Percentiles rank a stretch among this genome's conserved stretches.
Conservation (phyloP, 768 basidiomycete genomes). For the Mycena filopes region DNA sequence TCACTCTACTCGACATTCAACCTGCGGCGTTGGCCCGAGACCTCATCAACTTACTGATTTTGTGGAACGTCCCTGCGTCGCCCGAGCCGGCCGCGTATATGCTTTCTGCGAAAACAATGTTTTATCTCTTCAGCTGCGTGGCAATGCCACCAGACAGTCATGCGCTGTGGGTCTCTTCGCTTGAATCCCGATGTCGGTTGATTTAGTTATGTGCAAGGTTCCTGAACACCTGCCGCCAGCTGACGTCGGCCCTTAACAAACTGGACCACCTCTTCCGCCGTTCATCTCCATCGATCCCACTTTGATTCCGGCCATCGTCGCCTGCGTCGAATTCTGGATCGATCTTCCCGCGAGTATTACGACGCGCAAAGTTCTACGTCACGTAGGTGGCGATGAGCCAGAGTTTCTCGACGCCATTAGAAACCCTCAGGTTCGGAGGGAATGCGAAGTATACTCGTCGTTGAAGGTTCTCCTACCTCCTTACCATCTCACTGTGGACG, state of each 20-base stretch:
- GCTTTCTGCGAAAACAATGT: slow-evolving; percentile 8
- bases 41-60: background rate
- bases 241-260: background rate
- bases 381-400: background rate
- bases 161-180: background rate
- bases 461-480: slow-evolving; percentile 9
- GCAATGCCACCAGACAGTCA: slow-evolving; percentile 14
- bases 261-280: background rate
- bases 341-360: slow-evolving; percentile 2
- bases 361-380: background rate
- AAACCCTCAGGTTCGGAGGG: too few relatives aligned
- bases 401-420: background rate
- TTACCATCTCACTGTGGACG: background rate
- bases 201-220: background rate
- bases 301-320: too few relatives aligned
- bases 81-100: background rate
- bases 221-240: background rate
- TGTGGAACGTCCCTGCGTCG: background rate
- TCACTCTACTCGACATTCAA: slow-evolving; percentile 11
- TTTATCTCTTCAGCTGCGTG: slow-evolving; percentile 1
- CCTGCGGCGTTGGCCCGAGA: slow-evolving; percentile 5
- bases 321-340: too few relatives aligned
- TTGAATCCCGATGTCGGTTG: background rate
- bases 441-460: slow-evolving; percentile 3
- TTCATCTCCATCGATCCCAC: slow-evolving; percentile 7